Base-by-base conservation (phyloP, 345 rosid genomes). In the Populus simonii region DNA sequence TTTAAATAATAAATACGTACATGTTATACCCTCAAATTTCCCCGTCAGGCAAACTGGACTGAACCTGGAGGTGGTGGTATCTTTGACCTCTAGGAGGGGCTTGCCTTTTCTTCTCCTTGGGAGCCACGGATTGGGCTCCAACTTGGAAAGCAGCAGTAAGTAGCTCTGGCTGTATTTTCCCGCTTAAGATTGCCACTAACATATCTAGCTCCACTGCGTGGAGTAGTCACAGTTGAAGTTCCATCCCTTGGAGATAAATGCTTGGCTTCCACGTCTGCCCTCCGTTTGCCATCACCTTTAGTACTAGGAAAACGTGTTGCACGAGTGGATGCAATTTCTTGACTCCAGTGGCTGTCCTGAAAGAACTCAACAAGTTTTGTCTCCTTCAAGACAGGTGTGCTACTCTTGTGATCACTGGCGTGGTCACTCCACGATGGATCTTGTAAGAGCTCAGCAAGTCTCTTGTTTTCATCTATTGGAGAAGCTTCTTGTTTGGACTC, bases 371-470 rank as follows among this genome's bases (percentile, higher is more conserved):
- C 63, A 38, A 75, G 69, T 43, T 66, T 76, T 36, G 39, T 76
- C 72, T 75, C 74, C 10, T 59, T 66, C 22, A 20, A 3, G 12
- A 66, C 5, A 13, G 39, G 27, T 74, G 13, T n/a, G 38, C 6
- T 38, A 29, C 62, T 39, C 1, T 3, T 6, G 4, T 31, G 61
- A 20, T 67, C 72, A 12, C 25, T 36, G 36, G 57, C 47, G 62
- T 61, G 77, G 70, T 63, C 69, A 23, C 18, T 80, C 74, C 69
- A 61, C 22, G 62, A 80, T 2, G 72, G 74, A 35, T 82, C 82
- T 16, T 53, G 53, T 20, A 72, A 39, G 65, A 74, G 66, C 68
- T 74, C 53, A 49, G 36, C 31, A 16, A 65, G 76, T 68, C 57
- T 59, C 76, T 36, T 57, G 12, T 13, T 73, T 47, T 74, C 35